Evolutionary conservation across 1,284 basidiomycete genomes (phyloP).

Genomic region (Sporisorium exsertum): DNA sequence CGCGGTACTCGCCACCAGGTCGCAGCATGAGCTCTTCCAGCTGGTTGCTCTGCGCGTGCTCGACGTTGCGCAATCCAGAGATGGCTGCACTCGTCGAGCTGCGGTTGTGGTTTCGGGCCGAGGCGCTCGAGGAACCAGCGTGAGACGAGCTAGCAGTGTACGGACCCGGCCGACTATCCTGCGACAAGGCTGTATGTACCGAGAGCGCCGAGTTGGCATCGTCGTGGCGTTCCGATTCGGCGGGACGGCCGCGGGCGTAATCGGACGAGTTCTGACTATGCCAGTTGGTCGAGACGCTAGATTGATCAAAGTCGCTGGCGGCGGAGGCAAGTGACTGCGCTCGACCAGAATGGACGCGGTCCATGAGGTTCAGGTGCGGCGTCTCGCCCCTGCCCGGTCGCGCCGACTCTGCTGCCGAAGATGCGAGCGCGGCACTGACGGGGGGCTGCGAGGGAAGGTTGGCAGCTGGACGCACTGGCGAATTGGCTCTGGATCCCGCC

Average conservation of each 20-base stretch:
- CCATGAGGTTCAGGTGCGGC: slow-evolving; percentile 45
- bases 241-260: slow-evolving; percentile 20
- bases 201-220: slow-evolving; percentile 46
- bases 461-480: slow-evolving; percentile 40
- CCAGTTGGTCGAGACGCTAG: slow-evolving; percentile 45
- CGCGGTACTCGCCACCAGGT: slow-evolving; percentile 72
- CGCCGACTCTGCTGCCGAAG: slow-evolving; percentile 28
- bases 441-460: slow-evolving; percentile 17
- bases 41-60: slow-evolving; percentile 68
- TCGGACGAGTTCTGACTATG: slow-evolving; percentile 48
- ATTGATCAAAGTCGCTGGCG: slow-evolving; percentile 39
- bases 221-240: slow-evolving; percentile 32
- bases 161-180: slow-evolving; percentile 54
- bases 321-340: slow-evolving; percentile 37
- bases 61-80: slow-evolving; percentile 56
- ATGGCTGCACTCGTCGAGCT: slow-evolving; percentile 26
- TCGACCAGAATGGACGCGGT: slow-evolving; percentile 35
- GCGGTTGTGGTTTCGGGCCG: slow-evolving; percentile 30
- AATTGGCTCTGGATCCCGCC: slow-evolving; percentile 63
- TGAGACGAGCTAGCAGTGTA: slow-evolving; percentile 53
- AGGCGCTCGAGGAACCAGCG: slow-evolving; percentile 38
- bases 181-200: slow-evolving; percentile 54
- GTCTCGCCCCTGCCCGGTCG: slow-evolving; percentile 21
- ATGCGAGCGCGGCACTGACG: slow-evolving; percentile 13
- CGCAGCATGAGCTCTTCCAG: slow-evolving; percentile 72